phyloP scores from a whole-genome alignment of 441 rosid species.

The Corymbia citriodora region DNA sequence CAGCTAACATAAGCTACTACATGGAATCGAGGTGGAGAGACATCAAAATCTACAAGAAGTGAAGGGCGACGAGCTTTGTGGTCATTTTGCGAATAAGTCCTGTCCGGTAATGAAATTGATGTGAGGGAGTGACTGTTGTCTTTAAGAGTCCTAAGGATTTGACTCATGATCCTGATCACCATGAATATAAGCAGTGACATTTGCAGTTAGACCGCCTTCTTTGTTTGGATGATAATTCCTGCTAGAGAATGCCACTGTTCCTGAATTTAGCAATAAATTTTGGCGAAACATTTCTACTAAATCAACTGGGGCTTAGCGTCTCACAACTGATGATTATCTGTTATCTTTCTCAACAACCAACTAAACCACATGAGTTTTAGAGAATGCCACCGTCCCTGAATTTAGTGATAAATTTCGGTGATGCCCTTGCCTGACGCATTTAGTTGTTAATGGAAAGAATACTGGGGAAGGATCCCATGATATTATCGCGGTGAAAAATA shows the following conservation, averaged over 20 bases:
- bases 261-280: not conserved
- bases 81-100: not conserved
- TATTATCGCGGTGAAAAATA: not conserved
- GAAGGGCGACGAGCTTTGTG: not conserved
- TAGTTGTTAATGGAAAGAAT: not conserved
- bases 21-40: conserved; percentile 31
- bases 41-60: conserved; percentile 18
- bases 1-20: conserved; percentile 19
- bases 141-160: not conserved
- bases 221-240: not conserved
- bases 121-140: not conserved
- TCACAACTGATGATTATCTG: not conserved
- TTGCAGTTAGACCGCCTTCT: not conserved
- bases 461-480: not conserved
- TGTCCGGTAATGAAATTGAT: not conserved
- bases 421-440: rapidly evolving
- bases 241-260: not conserved
- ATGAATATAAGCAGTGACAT: not conserved
- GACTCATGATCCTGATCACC: not conserved
- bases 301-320: not conserved
- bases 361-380: not conserved
- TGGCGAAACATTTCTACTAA: not conserved
- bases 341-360: not conserved
- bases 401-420: no score
- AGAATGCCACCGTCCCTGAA: not conserved